Conservation (phyloP, 176 grass and related monocot species). For the Triticum urartu region DNA sequence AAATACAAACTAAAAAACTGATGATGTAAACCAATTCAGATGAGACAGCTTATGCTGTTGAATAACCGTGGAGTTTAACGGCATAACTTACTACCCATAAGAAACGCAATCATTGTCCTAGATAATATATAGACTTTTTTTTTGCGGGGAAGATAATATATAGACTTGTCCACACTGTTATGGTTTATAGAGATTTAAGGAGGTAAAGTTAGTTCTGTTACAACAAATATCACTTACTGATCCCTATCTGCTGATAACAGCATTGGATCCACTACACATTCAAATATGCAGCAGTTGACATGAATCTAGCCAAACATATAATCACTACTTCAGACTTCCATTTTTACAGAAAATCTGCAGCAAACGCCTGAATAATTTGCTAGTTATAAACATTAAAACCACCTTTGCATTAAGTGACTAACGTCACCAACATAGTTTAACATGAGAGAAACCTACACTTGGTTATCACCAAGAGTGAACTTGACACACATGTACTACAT, state of each 20-base stretch:
- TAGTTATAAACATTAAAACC: not conserved
- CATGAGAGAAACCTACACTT: not conserved
- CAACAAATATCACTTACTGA: constrained; percentile 5
- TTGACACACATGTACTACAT: not conserved
- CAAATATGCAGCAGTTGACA: constrained; percentile 7
- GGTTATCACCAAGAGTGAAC: not conserved
- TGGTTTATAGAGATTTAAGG: not conserved
- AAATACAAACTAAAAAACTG: not conserved
- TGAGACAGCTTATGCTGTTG: not conserved
- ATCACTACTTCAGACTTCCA: not conserved
- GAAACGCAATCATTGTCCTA: constrained; percentile 4
- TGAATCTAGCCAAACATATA: not conserved
- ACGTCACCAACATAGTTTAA: not conserved
- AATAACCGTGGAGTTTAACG: not conserved
- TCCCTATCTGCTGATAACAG: not conserved
- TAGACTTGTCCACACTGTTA: not conserved
- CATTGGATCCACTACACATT: not conserved
- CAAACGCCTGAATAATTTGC: not conserved
- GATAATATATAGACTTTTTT: not conserved
- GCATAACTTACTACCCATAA: not conserved
- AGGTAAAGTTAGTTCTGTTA: not conserved
- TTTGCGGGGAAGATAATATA: not conserved
- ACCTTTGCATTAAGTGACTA: constrained; percentile 14
- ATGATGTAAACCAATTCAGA: not conserved
- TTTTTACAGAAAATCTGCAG: not conserved